Percentiles rank a stretch among this genome's conserved stretches.
phyloP scores from a whole-genome alignment of 2,329 filamentous ascomycete genomes.

The Camptophora hylomeconis region DNA sequence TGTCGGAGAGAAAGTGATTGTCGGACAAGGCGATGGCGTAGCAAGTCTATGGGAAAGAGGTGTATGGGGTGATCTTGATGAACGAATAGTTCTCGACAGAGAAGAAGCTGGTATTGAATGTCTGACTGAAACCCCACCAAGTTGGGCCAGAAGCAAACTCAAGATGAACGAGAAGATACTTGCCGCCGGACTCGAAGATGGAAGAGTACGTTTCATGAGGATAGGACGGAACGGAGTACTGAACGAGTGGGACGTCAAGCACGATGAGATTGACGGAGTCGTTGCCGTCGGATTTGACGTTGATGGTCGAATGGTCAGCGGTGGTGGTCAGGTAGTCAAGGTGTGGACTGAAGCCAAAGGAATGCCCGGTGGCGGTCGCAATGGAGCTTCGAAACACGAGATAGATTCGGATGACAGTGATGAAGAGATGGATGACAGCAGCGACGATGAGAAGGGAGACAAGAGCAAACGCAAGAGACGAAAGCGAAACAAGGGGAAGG shows the following conservation, averaged over 20 bases:
- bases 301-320: constrained; percentile 74
- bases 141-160: constrained; percentile 49
- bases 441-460: constrained; percentile 35
- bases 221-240: constrained; percentile 61
- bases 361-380: constrained; percentile 28
- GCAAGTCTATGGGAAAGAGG: constrained; percentile 90
- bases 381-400: constrained; percentile 21
- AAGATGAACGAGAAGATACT: constrained; percentile 45
- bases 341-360: constrained; percentile 67
- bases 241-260: constrained; percentile 44
- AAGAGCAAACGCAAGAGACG: constrained; percentile 31
- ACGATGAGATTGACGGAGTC: constrained; percentile 81
- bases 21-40: constrained; percentile 67
- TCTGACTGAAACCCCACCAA: constrained; percentile 58
- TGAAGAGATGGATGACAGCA: constrained; percentile 30
- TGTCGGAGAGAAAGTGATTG: constrained; percentile 62
- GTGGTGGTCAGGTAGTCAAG: constrained; percentile 74
- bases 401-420: constrained; percentile 29
- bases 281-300: constrained; percentile 73
- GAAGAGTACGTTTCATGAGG: constrained; percentile 63
- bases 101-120: constrained; percentile 71
- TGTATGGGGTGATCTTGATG: constrained; percentile 89
- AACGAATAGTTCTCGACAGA: constrained; percentile 64
- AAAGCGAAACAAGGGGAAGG: constrained; percentile 33
- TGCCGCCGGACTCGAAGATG: constrained; percentile 70